phyloP scores from a whole-genome alignment of 176 grass and related monocot genomes.

The Cenchrus purpureus region DNA sequence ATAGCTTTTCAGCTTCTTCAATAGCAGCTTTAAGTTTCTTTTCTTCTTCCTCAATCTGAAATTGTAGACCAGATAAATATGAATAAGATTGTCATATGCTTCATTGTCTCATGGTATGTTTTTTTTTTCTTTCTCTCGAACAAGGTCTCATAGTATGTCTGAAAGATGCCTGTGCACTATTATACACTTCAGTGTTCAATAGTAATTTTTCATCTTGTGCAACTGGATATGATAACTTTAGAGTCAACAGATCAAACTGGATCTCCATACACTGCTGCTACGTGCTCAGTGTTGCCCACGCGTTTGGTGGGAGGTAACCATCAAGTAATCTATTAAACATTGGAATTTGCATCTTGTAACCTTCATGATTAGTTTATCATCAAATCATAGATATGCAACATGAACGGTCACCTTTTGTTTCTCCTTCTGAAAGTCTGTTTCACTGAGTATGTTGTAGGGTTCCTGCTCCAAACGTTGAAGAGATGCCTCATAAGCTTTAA shows the following conservation, averaged over 20 bases:
- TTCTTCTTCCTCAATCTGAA: slow-evolving; percentile 71
- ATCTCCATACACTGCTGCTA: neutral
- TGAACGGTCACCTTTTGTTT: slow-evolving; percentile 71
- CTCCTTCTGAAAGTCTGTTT: slow-evolving; percentile 76
- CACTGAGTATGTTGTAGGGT: slow-evolving; percentile 71
- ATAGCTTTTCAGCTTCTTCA: slow-evolving; percentile 82
- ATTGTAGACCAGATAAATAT: slow-evolving; percentile 20
- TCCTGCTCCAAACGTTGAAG: slow-evolving; percentile 73
- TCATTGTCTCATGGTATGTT: neutral
- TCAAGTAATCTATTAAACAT: neutral
- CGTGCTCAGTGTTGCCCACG: neutral
- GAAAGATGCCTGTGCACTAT: neutral
- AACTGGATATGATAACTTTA: slow-evolving; percentile 9
- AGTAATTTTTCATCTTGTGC: neutral
- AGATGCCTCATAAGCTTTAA: slow-evolving; percentile 89
- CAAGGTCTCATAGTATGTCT: neutral
- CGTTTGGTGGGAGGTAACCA: no score
- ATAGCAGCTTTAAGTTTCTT: slow-evolving; percentile 39
- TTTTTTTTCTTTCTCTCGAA: no score
- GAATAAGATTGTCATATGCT: slow-evolving; percentile 14
- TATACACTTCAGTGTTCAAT: neutral
- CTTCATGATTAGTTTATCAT: neutral
- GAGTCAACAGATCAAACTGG: slow-evolving; percentile 27
- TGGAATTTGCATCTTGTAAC: slow-evolving; percentile 2
- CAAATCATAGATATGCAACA: slow-evolving; percentile 24